Evolutionary conservation across 1,284 basidiomycete species (phyloP).

Genomic region (Heterobasidion parviporum): DNA sequence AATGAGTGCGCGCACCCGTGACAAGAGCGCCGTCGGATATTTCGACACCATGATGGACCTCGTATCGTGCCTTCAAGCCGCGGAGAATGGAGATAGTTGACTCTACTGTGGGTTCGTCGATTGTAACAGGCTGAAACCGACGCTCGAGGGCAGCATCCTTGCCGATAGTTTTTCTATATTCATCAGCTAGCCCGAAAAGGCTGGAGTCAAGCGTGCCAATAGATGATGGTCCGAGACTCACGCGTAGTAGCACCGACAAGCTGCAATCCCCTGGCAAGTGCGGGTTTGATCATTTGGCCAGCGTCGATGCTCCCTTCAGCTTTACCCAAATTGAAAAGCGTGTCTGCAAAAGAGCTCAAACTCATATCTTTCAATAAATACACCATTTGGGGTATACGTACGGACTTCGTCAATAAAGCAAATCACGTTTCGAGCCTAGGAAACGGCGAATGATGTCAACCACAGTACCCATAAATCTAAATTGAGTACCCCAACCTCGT

Average conservation of each 20-base stretch:
- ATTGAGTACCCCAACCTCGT: conserved; percentile 41
- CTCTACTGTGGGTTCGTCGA: conserved; percentile 83
- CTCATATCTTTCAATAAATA: conserved; percentile 4
- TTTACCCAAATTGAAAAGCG: conserved; percentile 82
- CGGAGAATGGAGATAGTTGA: conserved; percentile 86
- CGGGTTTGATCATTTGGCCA: conserved; percentile 87
- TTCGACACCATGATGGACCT: conserved; percentile 88
- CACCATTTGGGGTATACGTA: conserved; percentile 28
- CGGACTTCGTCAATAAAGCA: conserved; percentile 92
- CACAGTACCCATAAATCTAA: not conserved
- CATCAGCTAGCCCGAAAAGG: conserved; percentile 48
- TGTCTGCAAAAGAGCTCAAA: conserved; percentile 35
- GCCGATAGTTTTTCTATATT: conserved; percentile 87
- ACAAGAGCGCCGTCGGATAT: conserved; percentile 85
- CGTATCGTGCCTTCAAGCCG: conserved; percentile 79
- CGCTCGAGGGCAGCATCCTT: conserved; percentile 90
- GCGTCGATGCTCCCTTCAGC: conserved; percentile 89
- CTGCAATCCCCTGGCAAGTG: conserved; percentile 78
- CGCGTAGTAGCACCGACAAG: conserved; percentile 86
- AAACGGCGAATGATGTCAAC: not conserved
- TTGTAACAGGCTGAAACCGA: conserved; percentile 82
- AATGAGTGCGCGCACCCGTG: conserved; percentile 37
- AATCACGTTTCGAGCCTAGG: conserved; percentile 62
- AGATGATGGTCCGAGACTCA: conserved; percentile 26
- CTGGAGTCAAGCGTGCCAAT: not conserved